Evolutionary conservation across 108 stramenopile species (phyloP).

Genomic region (Cyclotella baltica): DNA sequence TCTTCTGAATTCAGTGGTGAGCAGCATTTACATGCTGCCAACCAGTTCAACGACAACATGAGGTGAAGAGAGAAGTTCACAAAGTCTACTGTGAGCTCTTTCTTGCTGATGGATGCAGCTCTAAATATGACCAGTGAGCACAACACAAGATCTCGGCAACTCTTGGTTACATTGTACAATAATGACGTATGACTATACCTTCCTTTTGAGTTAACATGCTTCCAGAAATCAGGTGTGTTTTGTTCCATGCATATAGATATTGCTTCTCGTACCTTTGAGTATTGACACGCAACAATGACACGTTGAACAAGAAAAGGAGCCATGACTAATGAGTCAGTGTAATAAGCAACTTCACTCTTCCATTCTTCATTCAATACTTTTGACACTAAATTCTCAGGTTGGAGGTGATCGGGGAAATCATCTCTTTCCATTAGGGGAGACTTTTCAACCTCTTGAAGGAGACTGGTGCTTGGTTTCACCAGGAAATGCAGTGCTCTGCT

Average conservation of each 20-base stretch:
- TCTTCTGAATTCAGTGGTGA: background rate
- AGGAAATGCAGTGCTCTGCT: too few species aligned
- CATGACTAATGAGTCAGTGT: background rate
- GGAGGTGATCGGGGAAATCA: background rate
- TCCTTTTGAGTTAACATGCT: too few species aligned
- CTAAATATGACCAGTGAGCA: constrained; percentile 1
- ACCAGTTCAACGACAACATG: constrained; percentile 12
- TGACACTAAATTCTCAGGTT: background rate
- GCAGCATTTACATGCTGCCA: background rate
- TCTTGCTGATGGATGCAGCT: background rate
- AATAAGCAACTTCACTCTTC: background rate
- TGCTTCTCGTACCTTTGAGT: background rate
- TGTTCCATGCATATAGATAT: background rate
- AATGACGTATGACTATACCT: too few species aligned
- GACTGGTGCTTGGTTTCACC: too few species aligned
- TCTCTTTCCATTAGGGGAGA: too few species aligned
- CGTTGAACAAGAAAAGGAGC: background rate
- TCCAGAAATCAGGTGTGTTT: background rate
- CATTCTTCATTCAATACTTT: background rate
- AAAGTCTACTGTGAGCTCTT: background rate
- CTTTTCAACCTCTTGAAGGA: too few species aligned
- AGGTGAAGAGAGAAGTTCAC: constrained; percentile 3
- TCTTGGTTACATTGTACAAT: background rate
- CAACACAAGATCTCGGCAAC: background rate
- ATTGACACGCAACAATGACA: background rate